Conservation (phyloP, 139 green algal species). For the Dunaliella sp. region DNA sequence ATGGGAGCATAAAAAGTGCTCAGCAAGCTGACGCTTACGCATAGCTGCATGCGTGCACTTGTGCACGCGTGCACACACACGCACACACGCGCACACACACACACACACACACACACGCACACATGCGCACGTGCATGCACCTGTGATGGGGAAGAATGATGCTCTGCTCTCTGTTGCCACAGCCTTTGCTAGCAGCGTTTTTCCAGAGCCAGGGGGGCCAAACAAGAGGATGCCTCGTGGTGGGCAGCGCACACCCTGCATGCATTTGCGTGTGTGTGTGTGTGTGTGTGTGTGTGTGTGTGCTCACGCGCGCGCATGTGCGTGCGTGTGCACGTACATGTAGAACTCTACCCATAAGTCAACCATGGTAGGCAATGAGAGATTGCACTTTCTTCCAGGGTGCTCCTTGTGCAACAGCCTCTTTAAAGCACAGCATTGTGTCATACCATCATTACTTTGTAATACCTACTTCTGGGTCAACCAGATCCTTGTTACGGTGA, state of each 20-base stretch:
- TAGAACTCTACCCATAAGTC: too few species aligned
- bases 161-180: conserved; percentile 42
- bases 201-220: conserved; percentile 45
- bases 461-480: too few species aligned
- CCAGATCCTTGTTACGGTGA: too few species aligned
- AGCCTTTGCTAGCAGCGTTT: conserved; percentile 48
- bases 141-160: conserved; percentile 42
- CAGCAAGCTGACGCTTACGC: not conserved
- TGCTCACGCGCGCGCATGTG: too few species aligned
- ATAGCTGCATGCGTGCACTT: not conserved
- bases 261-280: too few species aligned
- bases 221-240: conserved; percentile 45
- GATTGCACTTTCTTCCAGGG: too few species aligned
- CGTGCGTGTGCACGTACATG: too few species aligned
- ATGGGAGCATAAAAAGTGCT: not conserved
- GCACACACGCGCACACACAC: not conserved
- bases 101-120: not conserved
- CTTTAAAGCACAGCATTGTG: too few species aligned
- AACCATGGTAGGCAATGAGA: too few species aligned
- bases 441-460: too few species aligned
- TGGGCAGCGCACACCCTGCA: conserved; percentile 28
- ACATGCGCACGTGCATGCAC: not conserved
- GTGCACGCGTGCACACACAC: not conserved
- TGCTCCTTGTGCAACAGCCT: too few species aligned
- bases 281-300: too few species aligned